Conservation (phyloP, 805 yeast species). For the Kuraishia molischiana region DNA sequence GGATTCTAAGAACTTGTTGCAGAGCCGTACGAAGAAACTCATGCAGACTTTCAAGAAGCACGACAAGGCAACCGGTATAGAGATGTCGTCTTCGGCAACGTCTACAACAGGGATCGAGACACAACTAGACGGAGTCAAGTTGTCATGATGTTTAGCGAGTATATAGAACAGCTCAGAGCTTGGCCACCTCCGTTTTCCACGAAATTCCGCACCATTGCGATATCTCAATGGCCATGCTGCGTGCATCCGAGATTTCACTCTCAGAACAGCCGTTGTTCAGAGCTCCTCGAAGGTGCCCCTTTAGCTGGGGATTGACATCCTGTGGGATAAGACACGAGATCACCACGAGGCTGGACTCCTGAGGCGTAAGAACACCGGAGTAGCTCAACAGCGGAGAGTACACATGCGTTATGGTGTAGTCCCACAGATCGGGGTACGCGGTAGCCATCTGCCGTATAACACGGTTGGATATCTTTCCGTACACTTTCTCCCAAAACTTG, state of each 20-base stretch:
- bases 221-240: constrained; percentile 53
- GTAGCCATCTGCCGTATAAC: constrained; percentile 56
- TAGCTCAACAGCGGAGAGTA: constrained; percentile 72
- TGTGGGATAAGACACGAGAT: constrained; percentile 81
- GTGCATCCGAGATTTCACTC: constrained; percentile 50
- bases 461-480: constrained; percentile 63
- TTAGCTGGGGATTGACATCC: constrained; percentile 86
- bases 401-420: constrained; percentile 58
- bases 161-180: constrained; percentile 23
- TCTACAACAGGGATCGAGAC: neutral
- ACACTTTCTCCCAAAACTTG: constrained; percentile 63
- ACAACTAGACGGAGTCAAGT: neutral
- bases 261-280: constrained; percentile 62
- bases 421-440: constrained; percentile 84
- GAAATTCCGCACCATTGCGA: constrained; percentile 66
- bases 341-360: constrained; percentile 69
- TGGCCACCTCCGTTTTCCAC: constrained; percentile 51
- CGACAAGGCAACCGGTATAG: constrained; percentile 1
- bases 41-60: neutral
- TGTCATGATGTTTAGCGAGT: too few relatives aligned
- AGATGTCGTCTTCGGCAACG: too few relatives aligned
- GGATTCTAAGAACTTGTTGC: neutral
- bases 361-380: constrained; percentile 48
- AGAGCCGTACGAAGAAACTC: neutral
- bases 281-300: constrained; percentile 88